A percentile compares a stretch with the other conserved stretches of the same genome.
Conservation (phyloP, 148 eudicot genomes). For the Chenopodium quinoa region DNA sequence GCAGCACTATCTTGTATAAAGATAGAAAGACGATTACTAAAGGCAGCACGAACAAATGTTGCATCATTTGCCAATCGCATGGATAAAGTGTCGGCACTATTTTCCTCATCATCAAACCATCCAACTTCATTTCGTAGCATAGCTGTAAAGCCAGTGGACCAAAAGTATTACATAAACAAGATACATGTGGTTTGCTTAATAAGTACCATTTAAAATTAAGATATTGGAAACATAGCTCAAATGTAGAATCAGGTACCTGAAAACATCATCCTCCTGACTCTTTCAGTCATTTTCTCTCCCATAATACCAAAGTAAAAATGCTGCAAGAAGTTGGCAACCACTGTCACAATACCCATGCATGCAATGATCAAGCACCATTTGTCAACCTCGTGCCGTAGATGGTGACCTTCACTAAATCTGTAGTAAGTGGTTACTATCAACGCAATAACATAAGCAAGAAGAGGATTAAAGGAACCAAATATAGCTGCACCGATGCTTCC, state of each 20-base stretch:
- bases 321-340: conserved; percentile 94
- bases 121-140: conserved; percentile 98
- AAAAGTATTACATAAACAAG: conserved; percentile 18
- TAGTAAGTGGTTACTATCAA: conserved; percentile 80
- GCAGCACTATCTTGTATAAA: conserved; percentile 97
- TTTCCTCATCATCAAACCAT: conserved; percentile 99
- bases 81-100: conserved; percentile 90
- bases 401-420: conserved; percentile 44
- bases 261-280: conserved; percentile 99
- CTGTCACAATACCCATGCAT: conserved; percentile 92
- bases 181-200: background rate
- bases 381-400: conserved; percentile 64
- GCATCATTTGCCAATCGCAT: conserved; percentile 99
- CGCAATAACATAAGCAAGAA: conserved; percentile 96
- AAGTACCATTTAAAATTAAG: background rate
- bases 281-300: conserved; percentile 99
- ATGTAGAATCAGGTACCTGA: conserved; percentile 52
- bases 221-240: background rate
- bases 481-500: conserved; percentile 98
- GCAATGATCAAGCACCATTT: conserved; percentile 97
- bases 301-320: conserved; percentile 97
- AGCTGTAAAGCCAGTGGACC: conserved; percentile 44
- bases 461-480: conserved; percentile 95
- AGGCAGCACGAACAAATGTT: conserved; percentile 99
- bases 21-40: conserved; percentile 95